Evolutionary conservation across 768 basidiomycete species (phyloP).

Genomic region (Suillus spraguei): DNA sequence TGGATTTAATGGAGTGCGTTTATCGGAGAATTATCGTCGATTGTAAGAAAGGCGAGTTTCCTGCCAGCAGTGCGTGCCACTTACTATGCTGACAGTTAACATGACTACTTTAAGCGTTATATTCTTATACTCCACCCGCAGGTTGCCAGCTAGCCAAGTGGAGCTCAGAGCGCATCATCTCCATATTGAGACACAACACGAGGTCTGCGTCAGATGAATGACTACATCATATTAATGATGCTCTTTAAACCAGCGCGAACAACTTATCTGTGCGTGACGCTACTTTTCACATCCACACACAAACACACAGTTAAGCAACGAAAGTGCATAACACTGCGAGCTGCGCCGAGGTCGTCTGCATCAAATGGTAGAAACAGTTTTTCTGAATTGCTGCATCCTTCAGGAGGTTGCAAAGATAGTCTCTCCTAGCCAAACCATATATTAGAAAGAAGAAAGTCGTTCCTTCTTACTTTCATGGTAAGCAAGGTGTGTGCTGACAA

Average conservation of each 20-base stretch:
- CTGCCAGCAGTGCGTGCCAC: background rate
- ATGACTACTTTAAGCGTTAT: background rate
- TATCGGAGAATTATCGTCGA: background rate
- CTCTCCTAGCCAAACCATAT: background rate
- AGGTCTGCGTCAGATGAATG: background rate
- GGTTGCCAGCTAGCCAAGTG: background rate
- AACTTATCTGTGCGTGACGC: background rate
- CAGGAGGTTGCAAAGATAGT: background rate
- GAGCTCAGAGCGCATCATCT: background rate
- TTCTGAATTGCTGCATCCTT: background rate
- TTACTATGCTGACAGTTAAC: background rate
- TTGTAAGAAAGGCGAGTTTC: background rate
- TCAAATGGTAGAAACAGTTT: background rate
- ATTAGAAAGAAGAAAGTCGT: background rate
- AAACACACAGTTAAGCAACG: background rate
- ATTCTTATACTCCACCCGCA: background rate
- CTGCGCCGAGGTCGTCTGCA: background rate
- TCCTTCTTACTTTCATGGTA: background rate
- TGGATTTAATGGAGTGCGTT: background rate
- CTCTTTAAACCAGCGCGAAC: background rate
- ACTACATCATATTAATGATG: background rate
- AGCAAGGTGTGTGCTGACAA: background rate
- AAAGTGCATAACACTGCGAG: background rate
- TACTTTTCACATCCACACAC: too few species aligned
- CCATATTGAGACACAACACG: background rate